A percentile compares a stretch with the other conserved stretches of the same genome.
Evolutionary conservation across 345 rosid genomes (phyloP).

Genomic region (Cochlearia excelsa): DNA sequence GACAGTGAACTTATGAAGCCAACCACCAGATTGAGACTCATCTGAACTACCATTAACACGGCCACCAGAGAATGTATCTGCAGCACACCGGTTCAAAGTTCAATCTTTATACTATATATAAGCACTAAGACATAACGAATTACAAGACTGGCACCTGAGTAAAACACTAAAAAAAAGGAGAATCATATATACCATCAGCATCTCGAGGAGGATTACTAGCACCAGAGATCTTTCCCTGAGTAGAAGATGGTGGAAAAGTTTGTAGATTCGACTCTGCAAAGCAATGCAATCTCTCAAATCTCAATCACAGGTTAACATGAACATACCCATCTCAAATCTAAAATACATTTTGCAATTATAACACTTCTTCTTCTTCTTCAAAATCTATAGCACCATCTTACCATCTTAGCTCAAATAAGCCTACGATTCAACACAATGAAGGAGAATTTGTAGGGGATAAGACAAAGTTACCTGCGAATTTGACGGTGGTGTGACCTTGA

Average conservation of each 20-base stretch:
- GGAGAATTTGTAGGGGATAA: too few relatives aligned
- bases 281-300: neutral
- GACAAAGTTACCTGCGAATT: too few relatives aligned
- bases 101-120: conserved; percentile 5
- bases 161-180: neutral
- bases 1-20: conserved; percentile 64
- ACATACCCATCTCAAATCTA: neutral
- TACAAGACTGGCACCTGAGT: neutral
- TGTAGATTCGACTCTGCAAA: conserved; percentile 73
- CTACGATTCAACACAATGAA: too few relatives aligned
- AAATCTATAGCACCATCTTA: too few relatives aligned
- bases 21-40: conserved; percentile 67
- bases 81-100: conserved; percentile 5
- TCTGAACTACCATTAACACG: conserved; percentile 38
- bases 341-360: too few relatives aligned
- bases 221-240: conserved; percentile 78
- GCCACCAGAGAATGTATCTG: conserved; percentile 79
- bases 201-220: conserved; percentile 71
- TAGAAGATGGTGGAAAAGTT: conserved; percentile 76
- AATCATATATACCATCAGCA: conserved; percentile 60
- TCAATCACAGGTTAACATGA: neutral
- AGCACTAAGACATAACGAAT: conserved; percentile 4
- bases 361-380: too few relatives aligned
- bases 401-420: too few relatives aligned
- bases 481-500: too few relatives aligned